Evolutionary conservation across 2,329 filamentous ascomycete species (phyloP).

Genomic region (Didymella exigua): DNA sequence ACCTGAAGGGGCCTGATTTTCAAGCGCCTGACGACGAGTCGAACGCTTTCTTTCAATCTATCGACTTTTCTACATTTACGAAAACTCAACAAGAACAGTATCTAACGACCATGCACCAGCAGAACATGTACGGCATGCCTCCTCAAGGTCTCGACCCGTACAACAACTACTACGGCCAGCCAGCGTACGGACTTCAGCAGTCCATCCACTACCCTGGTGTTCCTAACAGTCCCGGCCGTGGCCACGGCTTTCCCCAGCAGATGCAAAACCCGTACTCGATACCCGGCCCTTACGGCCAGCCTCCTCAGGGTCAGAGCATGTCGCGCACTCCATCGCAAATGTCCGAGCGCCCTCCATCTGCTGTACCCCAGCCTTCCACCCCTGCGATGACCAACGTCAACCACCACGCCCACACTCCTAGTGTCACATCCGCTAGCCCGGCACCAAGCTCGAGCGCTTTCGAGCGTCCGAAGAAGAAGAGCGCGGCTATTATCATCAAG

Average conservation of each 20-base stretch:
- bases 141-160: constrained; percentile 53
- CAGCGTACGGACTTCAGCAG: constrained; percentile 55
- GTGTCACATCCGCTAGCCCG: constrained; percentile 62
- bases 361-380: constrained; percentile 65
- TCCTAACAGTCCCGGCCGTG: constrained; percentile 54
- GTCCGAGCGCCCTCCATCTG: constrained; percentile 65
- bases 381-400: constrained; percentile 52
- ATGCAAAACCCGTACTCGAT: constrained; percentile 55
- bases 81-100: constrained; percentile 72
- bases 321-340: constrained; percentile 69
- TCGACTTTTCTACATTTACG: constrained; percentile 67
- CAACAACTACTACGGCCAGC: constrained; percentile 53
- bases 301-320: constrained; percentile 63
- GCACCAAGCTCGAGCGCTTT: constrained; percentile 67
- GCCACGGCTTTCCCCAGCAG: constrained; percentile 54
- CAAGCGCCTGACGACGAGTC: constrained; percentile 25
- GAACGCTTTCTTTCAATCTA: constrained; percentile 32
- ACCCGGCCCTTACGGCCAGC: constrained; percentile 59
- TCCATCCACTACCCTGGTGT: constrained; percentile 53
- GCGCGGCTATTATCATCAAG: constrained; percentile 81
- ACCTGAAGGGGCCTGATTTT: constrained; percentile 22
- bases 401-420: constrained; percentile 60
- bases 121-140: constrained; percentile 66
- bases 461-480: constrained; percentile 68
- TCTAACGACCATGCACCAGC: constrained; percentile 70